Conservation (phyloP, 2,329 filamentous ascomycete genomes). For the Aspergillus luchuensis region DNA sequence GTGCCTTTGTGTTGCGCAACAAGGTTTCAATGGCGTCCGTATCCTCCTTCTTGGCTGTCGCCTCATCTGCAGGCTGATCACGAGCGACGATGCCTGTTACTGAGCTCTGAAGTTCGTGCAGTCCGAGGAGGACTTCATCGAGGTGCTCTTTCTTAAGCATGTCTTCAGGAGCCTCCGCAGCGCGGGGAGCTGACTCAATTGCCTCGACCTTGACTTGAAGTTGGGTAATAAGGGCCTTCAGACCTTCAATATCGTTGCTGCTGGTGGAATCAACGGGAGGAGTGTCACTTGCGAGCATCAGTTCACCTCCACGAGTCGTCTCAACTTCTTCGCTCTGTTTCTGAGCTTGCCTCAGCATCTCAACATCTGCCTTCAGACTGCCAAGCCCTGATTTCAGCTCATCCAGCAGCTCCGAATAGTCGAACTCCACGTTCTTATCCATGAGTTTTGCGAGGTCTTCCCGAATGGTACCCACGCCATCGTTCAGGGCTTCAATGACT, state of each 20-base stretch:
- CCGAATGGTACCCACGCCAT: constrained; percentile 73
- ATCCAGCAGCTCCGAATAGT: constrained; percentile 86
- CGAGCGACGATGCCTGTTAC: constrained; percentile 56
- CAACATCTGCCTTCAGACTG: constrained; percentile 74
- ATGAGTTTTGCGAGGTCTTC: constrained; percentile 73
- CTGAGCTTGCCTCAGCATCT: constrained; percentile 66
- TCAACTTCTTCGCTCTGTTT: constrained; percentile 54
- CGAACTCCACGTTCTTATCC: constrained; percentile 79
- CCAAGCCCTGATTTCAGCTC: constrained; percentile 81
- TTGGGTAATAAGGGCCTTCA: constrained; percentile 80
- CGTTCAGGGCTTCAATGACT: constrained; percentile 63
- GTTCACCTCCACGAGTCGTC: constrained; percentile 55
- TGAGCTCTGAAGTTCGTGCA: constrained; percentile 59
- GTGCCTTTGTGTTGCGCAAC: constrained; percentile 83
- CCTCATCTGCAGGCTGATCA: constrained; percentile 47
- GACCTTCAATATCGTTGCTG: constrained; percentile 75
- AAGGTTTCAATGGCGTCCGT: constrained; percentile 89
- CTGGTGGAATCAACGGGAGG: constrained; percentile 43
- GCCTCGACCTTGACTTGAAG: constrained; percentile 82
- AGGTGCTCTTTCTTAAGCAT: constrained; percentile 51
- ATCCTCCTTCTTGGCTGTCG: constrained; percentile 74
- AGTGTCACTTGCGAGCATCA: constrained; percentile 56
- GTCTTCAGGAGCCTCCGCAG: constrained; percentile 42
- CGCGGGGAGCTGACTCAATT: constrained; percentile 57
- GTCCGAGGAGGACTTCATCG: constrained; percentile 47